Conservation (phyloP, 129 eudicot species). For the Escallonia herrerae region DNA sequence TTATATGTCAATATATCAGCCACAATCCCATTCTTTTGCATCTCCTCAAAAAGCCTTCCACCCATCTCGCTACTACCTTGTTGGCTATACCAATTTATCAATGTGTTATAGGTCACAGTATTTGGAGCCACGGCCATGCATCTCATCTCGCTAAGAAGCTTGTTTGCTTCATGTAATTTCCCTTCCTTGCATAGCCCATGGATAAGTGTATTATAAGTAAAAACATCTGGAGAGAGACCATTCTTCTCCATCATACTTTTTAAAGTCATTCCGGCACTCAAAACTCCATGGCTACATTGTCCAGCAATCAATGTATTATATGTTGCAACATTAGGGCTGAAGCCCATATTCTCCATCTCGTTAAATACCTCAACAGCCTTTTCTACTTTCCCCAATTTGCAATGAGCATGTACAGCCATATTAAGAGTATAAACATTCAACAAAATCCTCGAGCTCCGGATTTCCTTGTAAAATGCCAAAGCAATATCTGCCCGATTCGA, state of each 20-base stretch:
- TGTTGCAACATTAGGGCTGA: constrained; percentile 37
- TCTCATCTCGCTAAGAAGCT: constrained; percentile 60
- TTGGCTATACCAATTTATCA: constrained; percentile 55
- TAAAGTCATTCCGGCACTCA: constrained; percentile 47
- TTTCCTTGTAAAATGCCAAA: constrained; percentile 49
- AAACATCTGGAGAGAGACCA: constrained; percentile 39
- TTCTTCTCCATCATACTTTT: constrained; percentile 63
- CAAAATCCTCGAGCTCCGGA: constrained; percentile 43
- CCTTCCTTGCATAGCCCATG: constrained; percentile 69
- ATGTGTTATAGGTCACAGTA: constrained; percentile 62
- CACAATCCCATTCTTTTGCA: constrained; percentile 42
- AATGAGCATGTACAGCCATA: constrained; percentile 50
- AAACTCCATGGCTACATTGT: constrained; percentile 43
- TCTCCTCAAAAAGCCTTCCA: constrained; percentile 59
- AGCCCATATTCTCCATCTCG: constrained; percentile 57
- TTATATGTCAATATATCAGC: constrained; percentile 75
- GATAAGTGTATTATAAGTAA: constrained; percentile 62
- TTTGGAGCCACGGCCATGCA: constrained; percentile 36
- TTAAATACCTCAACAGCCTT: constrained; percentile 50
- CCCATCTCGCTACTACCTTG: constrained; percentile 51
- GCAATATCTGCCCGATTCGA: constrained; percentile 43
- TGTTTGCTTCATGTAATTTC: constrained; percentile 57
- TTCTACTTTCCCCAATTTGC: constrained; percentile 57
- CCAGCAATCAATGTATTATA: constrained; percentile 62
- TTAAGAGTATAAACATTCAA: constrained; percentile 68